Base-by-base conservation (phyloP, 345 rosid genomes). In the Kernera saxatilis region DNA sequence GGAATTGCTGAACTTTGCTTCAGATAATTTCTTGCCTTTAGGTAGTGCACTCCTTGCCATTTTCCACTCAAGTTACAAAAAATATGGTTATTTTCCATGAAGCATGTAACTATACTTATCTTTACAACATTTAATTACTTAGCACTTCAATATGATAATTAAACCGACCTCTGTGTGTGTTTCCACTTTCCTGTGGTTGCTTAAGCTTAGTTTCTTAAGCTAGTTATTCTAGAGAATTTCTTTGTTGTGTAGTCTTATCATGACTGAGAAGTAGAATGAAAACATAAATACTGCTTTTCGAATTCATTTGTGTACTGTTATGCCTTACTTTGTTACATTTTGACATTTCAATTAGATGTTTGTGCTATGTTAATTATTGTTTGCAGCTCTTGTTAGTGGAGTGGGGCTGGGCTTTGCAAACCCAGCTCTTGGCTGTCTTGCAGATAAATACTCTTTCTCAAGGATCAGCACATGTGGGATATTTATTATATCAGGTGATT, bases 401-500 rank as follows among this genome's bases (percentile, higher is more conserved):
- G 96, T 93, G 48, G 81, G 78, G 4, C 50, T 86, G 39, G 98
- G 98, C 11, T 86, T 90, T 82, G 96, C 87, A 76, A 88, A 87
- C 76, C 97, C 98, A 25, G 69, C 70, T 71, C 90, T 84, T 64
- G 98, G 98, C 32, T 88, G 97, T 78, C 80, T 93, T 69, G 98
- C 96, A 1, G 86, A 88, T 78, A 87, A 74, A 80, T 88, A 74
- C 72, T 80, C 78, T 76, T 65, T 93, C 46, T 85, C 98, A 29
- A 93, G 85, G 70, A 69, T 90, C 73, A 85, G 92, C 78, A 84
- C 98, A 8, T 80, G 87, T 36, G 87, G 84, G 33, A 93, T 93
- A 60, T 93, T 93, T 71, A 67, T 93, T 52, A 75, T 88, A 68
- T 93, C 98, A 66, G 97, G 98, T 93, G 25, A 69, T 21, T 72